Evolutionary conservation across 108 stramenopile genomes (phyloP).

Genomic region (Cyclotella baltica): DNA sequence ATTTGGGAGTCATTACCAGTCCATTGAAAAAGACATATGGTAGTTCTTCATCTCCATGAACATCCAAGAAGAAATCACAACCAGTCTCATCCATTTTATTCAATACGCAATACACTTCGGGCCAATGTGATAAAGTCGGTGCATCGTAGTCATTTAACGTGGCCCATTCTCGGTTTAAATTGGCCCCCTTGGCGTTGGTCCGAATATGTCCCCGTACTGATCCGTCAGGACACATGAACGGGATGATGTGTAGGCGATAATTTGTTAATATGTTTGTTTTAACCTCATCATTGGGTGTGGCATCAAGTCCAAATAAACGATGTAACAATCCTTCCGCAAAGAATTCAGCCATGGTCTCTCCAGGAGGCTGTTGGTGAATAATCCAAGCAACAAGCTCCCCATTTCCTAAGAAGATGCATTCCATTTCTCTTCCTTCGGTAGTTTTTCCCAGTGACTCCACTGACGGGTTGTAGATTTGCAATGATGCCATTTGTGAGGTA

Average conservation of each 20-base stretch:
- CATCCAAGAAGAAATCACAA: conserved; percentile 86
- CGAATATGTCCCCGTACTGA: conserved; percentile 82
- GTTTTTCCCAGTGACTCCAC: conserved; percentile 73
- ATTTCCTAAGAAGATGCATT: conserved; percentile 74
- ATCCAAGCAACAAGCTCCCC: conserved; percentile 74
- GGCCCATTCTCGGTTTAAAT: conserved; percentile 93
- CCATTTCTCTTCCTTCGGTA: conserved; percentile 80
- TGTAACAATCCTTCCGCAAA: conserved; percentile 80
- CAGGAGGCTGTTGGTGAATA: conserved; percentile 89
- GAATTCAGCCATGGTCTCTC: conserved; percentile 87
- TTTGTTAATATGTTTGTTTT: not conserved
- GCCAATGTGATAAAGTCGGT: conserved; percentile 72
- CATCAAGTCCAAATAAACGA: conserved; percentile 38
- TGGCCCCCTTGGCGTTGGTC: conserved; percentile 85
- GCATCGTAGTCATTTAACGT: conserved; percentile 74
- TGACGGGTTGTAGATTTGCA: conserved; percentile 36
- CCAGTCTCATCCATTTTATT: conserved; percentile 84
- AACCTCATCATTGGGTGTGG: not conserved
- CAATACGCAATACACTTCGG: conserved; percentile 84
- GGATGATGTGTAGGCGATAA: conserved; percentile 89
- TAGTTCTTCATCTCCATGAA: conserved; percentile 91
- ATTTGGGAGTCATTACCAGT: conserved; percentile 73
- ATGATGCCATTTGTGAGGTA: not conserved
- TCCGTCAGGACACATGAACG: conserved; percentile 92
- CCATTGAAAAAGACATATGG: conserved; percentile 88